Evolutionary conservation across 2,329 filamentous ascomycete genomes (phyloP), one percentile per base, ranked within the genome.

Genomic region (Plectosphaerella cucumerina): DNA sequence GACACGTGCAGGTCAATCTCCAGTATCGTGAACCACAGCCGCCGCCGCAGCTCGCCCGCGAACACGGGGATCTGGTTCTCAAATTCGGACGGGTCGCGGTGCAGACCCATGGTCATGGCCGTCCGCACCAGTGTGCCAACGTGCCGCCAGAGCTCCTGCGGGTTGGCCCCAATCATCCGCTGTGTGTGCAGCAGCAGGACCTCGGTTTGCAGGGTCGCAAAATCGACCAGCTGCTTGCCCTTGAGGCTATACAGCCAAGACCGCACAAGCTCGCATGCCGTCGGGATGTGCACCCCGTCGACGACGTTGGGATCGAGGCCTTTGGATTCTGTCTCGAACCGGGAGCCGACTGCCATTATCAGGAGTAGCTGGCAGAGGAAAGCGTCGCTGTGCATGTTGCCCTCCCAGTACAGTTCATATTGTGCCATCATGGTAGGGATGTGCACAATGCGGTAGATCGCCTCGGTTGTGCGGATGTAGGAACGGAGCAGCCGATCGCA

Each of bases 41-140:
- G 71, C n/a, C 79, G 70, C 33, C 79, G 67, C 53, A 76, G 70
- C 61, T 82, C 79, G n/a, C 72, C 73, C 43, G 74, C 69, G 57
- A 80, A 82, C 0, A 76, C 68, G 5, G 70, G 67, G 48, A 82
- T 73, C 26, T 73, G 70, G 4, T 69, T 66, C 22, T 71, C 68
- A 50, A 77, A 80, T 56, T 82, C 79, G 14, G 74, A 74, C 3
- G 79, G 77, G 49, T 82, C 79, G 4, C 78, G 72, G 56, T 82
- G 79, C 44, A 82, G 65, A 3, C 78, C 79, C 77, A 82, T 81
- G 3, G 74, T 77, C 78, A 82, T 82, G 26, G 77, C 79, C 68
- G 79, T 77, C 15, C 79, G 74, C 5, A 81, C 72, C 41, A 82
- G 73, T 48, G 73, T 71, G 5, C 79, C 79, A n/a, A 82, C 64